Evolutionary conservation across 192 early-diverging fungal species (phyloP), one percentile per base, ranked within the genome.

Genomic region (Cetraspora pellucida): DNA sequence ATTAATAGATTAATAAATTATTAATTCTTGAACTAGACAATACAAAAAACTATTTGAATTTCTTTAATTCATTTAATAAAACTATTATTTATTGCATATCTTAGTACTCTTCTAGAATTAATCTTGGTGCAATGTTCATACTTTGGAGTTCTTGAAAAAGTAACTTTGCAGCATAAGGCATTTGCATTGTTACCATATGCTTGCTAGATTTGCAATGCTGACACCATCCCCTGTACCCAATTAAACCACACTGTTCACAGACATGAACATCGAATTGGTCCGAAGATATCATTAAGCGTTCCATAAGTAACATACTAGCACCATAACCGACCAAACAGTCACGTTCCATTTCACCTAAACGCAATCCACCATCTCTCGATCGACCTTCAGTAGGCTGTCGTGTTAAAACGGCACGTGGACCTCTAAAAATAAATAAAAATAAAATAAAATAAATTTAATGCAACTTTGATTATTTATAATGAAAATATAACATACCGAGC

Each of bases 311-410:
- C 86, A 94, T 95, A 66, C 92, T 91, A 2, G 97, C 94, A 63
- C 97, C 97, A 83, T 99, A 96, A 77, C 95, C 95, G 80, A 99
- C 96, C 80, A 99, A 81, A 85, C 96, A 98, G 87, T 99, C 97
- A 78, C 96, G 89, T 77, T 99, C 97, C 97, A 99, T 99, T 81
- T 99, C 96, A 73, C 97, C 97, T 25, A 99, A 84, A 84, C 97
- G 93, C 81, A 99, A 85, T 59, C 97, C 97, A 81, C 97, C 97
- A 79, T 99, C 97, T 28, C 95, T 89, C 16, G 95, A 96, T 78
- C 96, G 89, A 87, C 97, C 97, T 86, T 99, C 97, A 0, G 95
- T 98, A 2, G 97, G 97, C 83, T 99, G 97, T 55, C 96, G 90
- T 6, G 96, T 98, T 44, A 98, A 82, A 27, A 90, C 89, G 10